Base-by-base conservation (phyloP, 495 filamentous ascomycete species). In the Trichoderma orchidacearum region DNA sequence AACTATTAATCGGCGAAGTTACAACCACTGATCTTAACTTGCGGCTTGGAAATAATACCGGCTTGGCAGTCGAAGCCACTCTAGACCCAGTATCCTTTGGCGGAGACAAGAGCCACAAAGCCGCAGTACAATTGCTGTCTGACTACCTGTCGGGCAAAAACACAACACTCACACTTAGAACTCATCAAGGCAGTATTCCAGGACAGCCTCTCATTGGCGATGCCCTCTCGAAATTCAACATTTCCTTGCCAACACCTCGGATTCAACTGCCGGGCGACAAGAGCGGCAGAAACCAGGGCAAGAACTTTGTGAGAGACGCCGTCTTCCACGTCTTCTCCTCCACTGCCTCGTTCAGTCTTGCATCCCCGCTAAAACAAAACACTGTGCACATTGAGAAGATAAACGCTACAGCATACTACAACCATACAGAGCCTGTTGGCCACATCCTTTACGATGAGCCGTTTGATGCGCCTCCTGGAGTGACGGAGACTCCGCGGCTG, bases 91-190 rank as follows among this genome's bases (percentile, higher is more conserved):
- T 28, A 15, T 74, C 67, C 1, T 66, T 78, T 55, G 80, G 83
- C 35, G 90, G 86, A 3, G 57, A 71, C 25, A 61, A 77, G 56
- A 87, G 79, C 8, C 68, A 74, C 23, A 65, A 76, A 51, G 74
- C 83, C 58, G 91, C 87, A 5, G 75, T 81, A 53, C 76, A 90
- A 30, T 66, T 96, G 6, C 63, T 96, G 13, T 92, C 90, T 1
- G 80, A 87, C 62, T 96, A 95, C 63, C 71, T 96, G 23, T 96
- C 91, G 21, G 90, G 93, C 3, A 81, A 72, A 62, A 96, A 96
- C 69, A 90, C 85, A 4, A 87, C 80, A 28, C 67, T 97, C 23
- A 86, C 81, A 0, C 63, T 98, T 3, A 76, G 78, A 61, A 79
- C 81, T 0, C 85, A 96, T 66, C 62, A 76, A 15, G 73, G 73